Evolutionary conservation across 495 filamentous ascomycete species (phyloP).

Genomic region (Aspergillus asperescens): DNA sequence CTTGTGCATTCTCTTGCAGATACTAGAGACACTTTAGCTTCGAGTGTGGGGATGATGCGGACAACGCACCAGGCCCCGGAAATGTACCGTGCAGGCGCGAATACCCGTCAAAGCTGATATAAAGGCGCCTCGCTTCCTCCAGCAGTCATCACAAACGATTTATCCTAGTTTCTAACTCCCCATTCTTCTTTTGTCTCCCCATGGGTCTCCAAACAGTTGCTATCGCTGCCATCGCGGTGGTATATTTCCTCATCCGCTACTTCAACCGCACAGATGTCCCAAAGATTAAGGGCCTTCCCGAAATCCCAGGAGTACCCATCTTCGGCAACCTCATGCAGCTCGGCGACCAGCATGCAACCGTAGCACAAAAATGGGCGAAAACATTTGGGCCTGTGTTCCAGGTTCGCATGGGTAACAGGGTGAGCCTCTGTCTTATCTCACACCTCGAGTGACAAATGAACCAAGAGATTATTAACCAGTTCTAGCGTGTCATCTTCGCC

Average conservation of each 20-base stretch:
- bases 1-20: not conserved
- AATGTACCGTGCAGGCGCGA: constrained; percentile 14
- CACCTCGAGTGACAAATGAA: not conserved
- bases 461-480: not conserved
- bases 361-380: constrained; percentile 50
- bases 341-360: constrained; percentile 50
- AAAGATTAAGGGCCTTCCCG: constrained; percentile 59
- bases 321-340: constrained; percentile 61
- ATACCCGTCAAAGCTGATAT: not conserved
- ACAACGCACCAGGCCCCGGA: constrained; percentile 8
- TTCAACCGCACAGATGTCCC: constrained; percentile 54
- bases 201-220: constrained; percentile 44
- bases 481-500: constrained; percentile 59
- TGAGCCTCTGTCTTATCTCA: constrained; percentile 13
- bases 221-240: constrained; percentile 36
- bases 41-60: not conserved
- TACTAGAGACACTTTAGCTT: not conserved
- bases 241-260: constrained; percentile 50
- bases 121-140: not conserved
- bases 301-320: constrained; percentile 57
- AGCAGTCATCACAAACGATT: not conserved
- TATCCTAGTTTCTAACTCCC: not conserved
- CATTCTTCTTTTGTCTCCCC: not conserved
- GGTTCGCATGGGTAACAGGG: constrained; percentile 60
- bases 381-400: constrained; percentile 65